A percentile compares a stretch with the other conserved stretches of the same genome.
Conservation (phyloP, 495 filamentous ascomycete genomes). For the Hypoxylon fuscum region DNA sequence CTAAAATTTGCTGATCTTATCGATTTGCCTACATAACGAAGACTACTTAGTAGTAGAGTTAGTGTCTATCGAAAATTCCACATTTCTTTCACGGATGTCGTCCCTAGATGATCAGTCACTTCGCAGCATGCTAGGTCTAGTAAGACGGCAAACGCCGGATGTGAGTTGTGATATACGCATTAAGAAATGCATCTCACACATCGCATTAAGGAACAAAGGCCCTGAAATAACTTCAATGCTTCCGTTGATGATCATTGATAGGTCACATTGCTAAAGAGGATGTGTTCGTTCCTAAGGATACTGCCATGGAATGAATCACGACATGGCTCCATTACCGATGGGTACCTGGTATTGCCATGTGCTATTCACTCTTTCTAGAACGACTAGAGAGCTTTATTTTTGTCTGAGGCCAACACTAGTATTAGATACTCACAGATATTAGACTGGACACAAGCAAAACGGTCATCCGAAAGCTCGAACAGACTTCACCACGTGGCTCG, state of each 20-base stretch:
- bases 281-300: conserved; percentile 2
- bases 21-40: too few relatives aligned
- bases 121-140: neutral
- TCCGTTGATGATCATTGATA: too few relatives aligned
- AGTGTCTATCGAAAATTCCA: conserved; percentile 1
- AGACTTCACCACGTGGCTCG: neutral
- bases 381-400: too few relatives aligned
- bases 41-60: too few relatives aligned
- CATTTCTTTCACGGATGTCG: neutral
- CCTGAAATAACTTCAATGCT: too few relatives aligned
- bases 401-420: neutral
- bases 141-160: neutral
- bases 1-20: too few relatives aligned
- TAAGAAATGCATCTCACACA: neutral
- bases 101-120: conserved; percentile 11
- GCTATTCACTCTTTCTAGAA: too few relatives aligned
- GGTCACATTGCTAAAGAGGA: too few relatives aligned
- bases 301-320: neutral
- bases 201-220: conserved; percentile 3
- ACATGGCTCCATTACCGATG: too few relatives aligned
- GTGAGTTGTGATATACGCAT: neutral
- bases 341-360: too few relatives aligned
- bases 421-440: neutral
- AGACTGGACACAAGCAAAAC: neutral
- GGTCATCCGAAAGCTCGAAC: neutral